Evolutionary conservation across 306 rosid species (phyloP).

Genomic region (Cucumis hystrix): DNA sequence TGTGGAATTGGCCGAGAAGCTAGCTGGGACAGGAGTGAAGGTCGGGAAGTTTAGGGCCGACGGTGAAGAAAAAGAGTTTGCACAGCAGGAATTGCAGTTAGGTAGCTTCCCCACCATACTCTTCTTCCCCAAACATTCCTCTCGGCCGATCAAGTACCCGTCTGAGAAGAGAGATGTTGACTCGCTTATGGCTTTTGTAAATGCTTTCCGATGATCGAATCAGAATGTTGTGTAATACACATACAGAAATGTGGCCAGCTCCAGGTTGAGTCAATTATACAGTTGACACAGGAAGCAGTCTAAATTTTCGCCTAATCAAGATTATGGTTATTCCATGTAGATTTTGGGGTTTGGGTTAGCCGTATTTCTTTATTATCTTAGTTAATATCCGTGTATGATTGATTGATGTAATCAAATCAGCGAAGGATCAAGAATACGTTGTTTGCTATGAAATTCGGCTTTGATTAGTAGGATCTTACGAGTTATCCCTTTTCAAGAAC

Average conservation of each 20-base stretch:
- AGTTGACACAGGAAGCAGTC: not conserved
- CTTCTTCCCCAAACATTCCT: constrained; percentile 73
- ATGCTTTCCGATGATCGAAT: constrained; percentile 43
- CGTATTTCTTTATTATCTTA: not conserved
- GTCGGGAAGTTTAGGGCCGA: constrained; percentile 86
- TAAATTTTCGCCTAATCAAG: not conserved
- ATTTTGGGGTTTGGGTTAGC: not conserved
- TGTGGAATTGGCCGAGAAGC: constrained; percentile 58
- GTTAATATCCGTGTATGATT: not conserved
- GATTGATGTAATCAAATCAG: not conserved
- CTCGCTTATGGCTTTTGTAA: constrained; percentile 64
- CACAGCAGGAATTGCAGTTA: constrained; percentile 50
- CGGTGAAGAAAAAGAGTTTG: constrained; percentile 71
- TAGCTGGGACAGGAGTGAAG: constrained; percentile 55
- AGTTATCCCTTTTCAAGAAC: not conserved
- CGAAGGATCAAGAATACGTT: not conserved
- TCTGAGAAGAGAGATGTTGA: constrained; percentile 73
- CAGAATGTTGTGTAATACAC: not conserved
- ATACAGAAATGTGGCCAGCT: not conserved
- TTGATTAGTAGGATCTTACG: not conserved
- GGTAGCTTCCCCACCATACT: constrained; percentile 81
- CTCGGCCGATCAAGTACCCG: constrained; percentile 60
- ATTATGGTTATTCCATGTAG: not conserved
- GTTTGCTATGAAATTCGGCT: not conserved
- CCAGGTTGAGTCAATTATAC: constrained; percentile 6